Percentiles rank a stretch among this genome's conserved stretches.
Conservation (phyloP, 352 stramenopile species). For the Phytopythium boreale region DNA sequence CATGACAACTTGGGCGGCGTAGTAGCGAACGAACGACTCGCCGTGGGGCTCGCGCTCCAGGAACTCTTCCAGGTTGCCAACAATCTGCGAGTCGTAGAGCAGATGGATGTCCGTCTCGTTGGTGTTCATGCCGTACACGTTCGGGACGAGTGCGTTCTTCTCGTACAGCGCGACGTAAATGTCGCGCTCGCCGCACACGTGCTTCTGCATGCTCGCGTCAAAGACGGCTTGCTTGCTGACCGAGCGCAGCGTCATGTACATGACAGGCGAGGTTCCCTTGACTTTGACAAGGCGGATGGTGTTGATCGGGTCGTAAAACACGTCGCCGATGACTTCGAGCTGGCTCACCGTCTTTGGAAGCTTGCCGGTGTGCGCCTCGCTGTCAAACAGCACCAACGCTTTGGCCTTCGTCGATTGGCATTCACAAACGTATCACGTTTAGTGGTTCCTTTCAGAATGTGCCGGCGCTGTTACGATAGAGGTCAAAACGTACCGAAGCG, state of each 20-base stretch:
- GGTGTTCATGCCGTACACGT: conserved; percentile 63
- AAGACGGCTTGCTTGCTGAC: conserved; percentile 82
- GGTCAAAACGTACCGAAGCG: conserved; percentile 34
- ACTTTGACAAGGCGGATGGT: conserved; percentile 68
- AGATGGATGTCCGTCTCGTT: conserved; percentile 85
- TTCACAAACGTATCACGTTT: background rate
- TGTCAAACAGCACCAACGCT: conserved; percentile 59
- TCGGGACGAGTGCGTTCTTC: conserved; percentile 68
- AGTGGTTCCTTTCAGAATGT: background rate
- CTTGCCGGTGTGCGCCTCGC: conserved; percentile 28
- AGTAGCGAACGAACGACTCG: conserved; percentile 83
- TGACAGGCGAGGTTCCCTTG: conserved; percentile 45
- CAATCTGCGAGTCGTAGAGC: conserved; percentile 77
- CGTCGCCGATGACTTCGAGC: conserved; percentile 65
- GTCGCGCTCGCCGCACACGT: conserved; percentile 75
- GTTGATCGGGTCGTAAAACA: conserved; percentile 76
- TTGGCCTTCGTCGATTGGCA: conserved; percentile 27
- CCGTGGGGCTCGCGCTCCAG: conserved; percentile 60
- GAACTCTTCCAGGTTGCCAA: conserved; percentile 80
- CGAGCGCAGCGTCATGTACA: conserved; percentile 71
- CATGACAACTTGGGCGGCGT: conserved; percentile 81
- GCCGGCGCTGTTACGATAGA: background rate
- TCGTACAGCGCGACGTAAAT: conserved; percentile 82
- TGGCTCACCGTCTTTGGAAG: conserved; percentile 55
- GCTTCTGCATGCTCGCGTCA: conserved; percentile 80